Conservation (phyloP, 768 basidiomycete genomes). For the Trametes punicea region DNA sequence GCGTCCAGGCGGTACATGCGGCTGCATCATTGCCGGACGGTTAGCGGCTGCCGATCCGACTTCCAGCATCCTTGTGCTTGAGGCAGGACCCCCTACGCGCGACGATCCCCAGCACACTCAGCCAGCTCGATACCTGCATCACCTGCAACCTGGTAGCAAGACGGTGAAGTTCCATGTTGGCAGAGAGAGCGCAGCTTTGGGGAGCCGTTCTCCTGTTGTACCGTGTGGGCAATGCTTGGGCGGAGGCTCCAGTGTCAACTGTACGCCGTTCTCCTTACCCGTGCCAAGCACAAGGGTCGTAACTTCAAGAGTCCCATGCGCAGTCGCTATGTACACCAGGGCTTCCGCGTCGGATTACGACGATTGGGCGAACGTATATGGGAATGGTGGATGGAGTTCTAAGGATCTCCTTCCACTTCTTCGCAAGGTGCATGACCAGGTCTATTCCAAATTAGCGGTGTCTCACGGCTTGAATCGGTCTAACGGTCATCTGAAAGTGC, state of each 20-base stretch:
- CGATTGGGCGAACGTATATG: constrained; percentile 51
- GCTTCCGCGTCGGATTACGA: constrained; percentile 65
- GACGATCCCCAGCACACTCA: constrained; percentile 48
- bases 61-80: constrained; percentile 58
- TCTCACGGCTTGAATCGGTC: constrained; percentile 5
- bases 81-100: constrained; percentile 52
- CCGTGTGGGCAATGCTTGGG: constrained; percentile 51
- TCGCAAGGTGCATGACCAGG: constrained; percentile 42
- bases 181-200: constrained; percentile 41
- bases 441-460: constrained; percentile 10
- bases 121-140: constrained; percentile 47
- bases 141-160: constrained; percentile 38
- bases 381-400: constrained; percentile 62
- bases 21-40: constrained; percentile 53
- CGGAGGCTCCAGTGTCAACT: constrained; percentile 62
- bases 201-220: constrained; percentile 43
- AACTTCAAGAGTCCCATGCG: background rate
- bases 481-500: constrained; percentile 25
- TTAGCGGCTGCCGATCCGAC: constrained; percentile 50
- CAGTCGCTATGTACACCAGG: constrained; percentile 51
- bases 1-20: constrained; percentile 39
- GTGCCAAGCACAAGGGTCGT: background rate
- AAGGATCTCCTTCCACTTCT: constrained; percentile 55
- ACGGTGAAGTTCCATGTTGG: constrained; percentile 42
- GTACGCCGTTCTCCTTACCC: constrained; percentile 29